Percentiles rank a stretch among this genome's conserved stretches.
phyloP scores from a whole-genome alignment of 805 yeast genomes.

The Saccharomycodes ludwigii region DNA sequence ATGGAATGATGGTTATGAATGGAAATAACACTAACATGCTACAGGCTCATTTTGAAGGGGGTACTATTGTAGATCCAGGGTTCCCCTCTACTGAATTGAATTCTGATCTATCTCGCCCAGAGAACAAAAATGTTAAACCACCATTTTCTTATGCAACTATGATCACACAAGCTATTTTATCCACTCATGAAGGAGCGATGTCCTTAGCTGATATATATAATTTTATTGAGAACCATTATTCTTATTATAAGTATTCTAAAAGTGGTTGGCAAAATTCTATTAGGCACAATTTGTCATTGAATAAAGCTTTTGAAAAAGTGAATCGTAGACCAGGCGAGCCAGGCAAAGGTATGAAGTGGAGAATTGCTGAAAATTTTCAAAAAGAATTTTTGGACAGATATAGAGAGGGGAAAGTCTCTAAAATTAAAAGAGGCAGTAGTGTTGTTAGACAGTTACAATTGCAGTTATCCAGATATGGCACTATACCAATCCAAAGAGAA shows the following conservation, averaged over 20 bases:
- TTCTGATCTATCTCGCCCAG: constrained; percentile 71
- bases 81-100: constrained; percentile 2
- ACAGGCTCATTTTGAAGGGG: no score
- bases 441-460: constrained; percentile 71
- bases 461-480: constrained; percentile 41
- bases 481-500: constrained; percentile 27
- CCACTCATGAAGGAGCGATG: constrained; percentile 77
- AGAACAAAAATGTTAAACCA: constrained; percentile 81
- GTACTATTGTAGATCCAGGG: constrained; percentile 9
- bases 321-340: constrained; percentile 94
- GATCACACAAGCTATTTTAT: constrained; percentile 94
- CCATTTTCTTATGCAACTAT: constrained; percentile 95
- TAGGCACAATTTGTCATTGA: constrained; percentile 85
- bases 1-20: no score
- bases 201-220: constrained; percentile 85
- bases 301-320: constrained; percentile 95
- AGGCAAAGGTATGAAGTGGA: constrained; percentile 99
- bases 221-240: constrained; percentile 80
- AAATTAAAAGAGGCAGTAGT: constrained; percentile 67
- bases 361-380: constrained; percentile 73
- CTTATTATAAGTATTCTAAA: constrained; percentile 82
- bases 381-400: constrained; percentile 76
- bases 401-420: constrained; percentile 60
- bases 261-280: constrained; percentile 99
- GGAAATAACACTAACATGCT: no score